These are phyloP conservation scores for Talaromyces sp. DNA, from an alignment of 2,329 filamentous ascomycete genomes.

Conservation along the genomic window DNA sequence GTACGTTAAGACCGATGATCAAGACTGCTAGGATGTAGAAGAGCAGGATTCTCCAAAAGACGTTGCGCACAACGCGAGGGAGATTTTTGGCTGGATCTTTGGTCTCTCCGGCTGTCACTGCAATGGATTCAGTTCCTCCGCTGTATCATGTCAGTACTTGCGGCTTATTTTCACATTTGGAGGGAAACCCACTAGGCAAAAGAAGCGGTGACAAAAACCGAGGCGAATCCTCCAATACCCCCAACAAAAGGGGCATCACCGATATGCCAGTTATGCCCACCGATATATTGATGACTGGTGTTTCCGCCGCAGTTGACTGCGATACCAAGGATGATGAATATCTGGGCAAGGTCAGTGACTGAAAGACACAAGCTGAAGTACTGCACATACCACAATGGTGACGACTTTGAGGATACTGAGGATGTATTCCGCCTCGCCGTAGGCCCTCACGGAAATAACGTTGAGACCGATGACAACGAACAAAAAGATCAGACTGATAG, in stretches of 20 bases:
- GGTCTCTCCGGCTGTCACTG: constrained; percentile 66
- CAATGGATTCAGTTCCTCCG: constrained; percentile 63
- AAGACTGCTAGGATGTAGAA: constrained; percentile 56
- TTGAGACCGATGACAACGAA: constrained; percentile 55
- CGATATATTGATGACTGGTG: constrained; percentile 54
- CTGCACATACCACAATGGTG: constrained; percentile 40
- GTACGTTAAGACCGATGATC: constrained; percentile 59
- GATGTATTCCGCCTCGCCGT: constrained; percentile 53
- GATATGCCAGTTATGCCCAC: constrained; percentile 58
- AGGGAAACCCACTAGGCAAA: constrained; percentile 54
- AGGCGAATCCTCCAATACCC: constrained; percentile 65
- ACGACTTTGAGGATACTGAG: constrained; percentile 44
- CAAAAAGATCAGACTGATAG: constrained; percentile 62
- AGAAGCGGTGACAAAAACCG: constrained; percentile 61
- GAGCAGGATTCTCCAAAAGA: constrained; percentile 62
- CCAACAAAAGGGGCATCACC: constrained; percentile 64
- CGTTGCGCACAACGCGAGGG: constrained; percentile 63
- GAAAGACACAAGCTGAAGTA: constrained; percentile 29
- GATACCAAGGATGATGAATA: constrained; percentile 65
- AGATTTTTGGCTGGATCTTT: constrained; percentile 61
- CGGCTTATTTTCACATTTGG: background rate
- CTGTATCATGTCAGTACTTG: constrained; percentile 29
- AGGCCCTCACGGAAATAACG: constrained; percentile 54
- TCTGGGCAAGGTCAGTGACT: constrained; percentile 30
- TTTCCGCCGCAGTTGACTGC: constrained; percentile 61